Evolutionary conservation across 306 rosid species (phyloP).

Genomic region (Rubus parviflorus): DNA sequence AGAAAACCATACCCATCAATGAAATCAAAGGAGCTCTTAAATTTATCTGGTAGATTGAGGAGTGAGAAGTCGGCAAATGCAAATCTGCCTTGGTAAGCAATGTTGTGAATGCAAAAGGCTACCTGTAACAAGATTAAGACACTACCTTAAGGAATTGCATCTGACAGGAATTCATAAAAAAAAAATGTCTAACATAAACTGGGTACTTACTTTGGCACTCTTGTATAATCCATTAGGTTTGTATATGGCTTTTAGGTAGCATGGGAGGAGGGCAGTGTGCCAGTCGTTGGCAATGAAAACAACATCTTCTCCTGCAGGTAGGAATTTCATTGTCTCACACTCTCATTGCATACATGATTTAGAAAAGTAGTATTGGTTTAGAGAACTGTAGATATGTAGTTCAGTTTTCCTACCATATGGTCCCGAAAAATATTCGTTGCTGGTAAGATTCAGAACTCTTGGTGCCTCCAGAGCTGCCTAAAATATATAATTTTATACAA

Average conservation of each 20-base stretch:
- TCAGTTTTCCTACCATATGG: slow-evolving; percentile 58
- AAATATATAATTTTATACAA: neutral
- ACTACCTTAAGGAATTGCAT: slow-evolving; percentile 13
- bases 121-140: slow-evolving; percentile 44
- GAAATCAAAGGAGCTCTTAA: slow-evolving; percentile 74
- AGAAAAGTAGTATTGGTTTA: neutral
- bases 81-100: slow-evolving; percentile 87
- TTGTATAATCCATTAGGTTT: slow-evolving; percentile 51
- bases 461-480: slow-evolving; percentile 87
- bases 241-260: slow-evolving; percentile 65
- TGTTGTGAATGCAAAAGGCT: slow-evolving; percentile 76
- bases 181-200: slow-evolving; percentile 1
- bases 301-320: slow-evolving; percentile 64
- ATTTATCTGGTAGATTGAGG: slow-evolving; percentile 61
- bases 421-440: slow-evolving; percentile 63
- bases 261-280: slow-evolving; percentile 76
- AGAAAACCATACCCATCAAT: slow-evolving; percentile 61
- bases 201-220: slow-evolving; percentile 54
- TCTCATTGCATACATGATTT: neutral
- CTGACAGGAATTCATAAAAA: slow-evolving; percentile 16
- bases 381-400: neutral
- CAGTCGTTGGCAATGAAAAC: slow-evolving; percentile 76
- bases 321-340: slow-evolving; percentile 6
- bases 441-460: slow-evolving; percentile 54
- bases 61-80: slow-evolving; percentile 48